Base-by-base conservation (phyloP, 768 basidiomycete genomes). In the Leccinum subtestaceum region DNA sequence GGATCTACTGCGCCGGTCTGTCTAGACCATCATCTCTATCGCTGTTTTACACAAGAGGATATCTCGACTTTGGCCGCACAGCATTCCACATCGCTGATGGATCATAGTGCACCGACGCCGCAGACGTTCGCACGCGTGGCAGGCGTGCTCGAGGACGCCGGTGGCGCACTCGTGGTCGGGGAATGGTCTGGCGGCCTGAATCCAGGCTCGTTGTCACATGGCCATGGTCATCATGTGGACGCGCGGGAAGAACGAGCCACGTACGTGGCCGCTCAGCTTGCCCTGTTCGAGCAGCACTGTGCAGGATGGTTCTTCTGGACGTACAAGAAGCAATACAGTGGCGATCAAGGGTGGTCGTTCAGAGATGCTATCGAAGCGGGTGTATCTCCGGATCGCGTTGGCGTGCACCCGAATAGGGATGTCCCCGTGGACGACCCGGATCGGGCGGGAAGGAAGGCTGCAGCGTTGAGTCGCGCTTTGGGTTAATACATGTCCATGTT, bases 291-390 rank as follows among this genome's bases (percentile, higher is more conserved):
- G 57, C 69, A 72, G 49, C 63, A 73, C 36, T 87, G 89, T 59
- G 84, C 81, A 0, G 92, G 92, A 5, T 89, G 83, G 81, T 93
- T 86, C 75, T 93, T 89, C 69, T 92, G 92, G 92, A 91, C 89
- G 38, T 88, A 84, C 67, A 91, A 86, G 77, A 91, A 92, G 71
- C 80, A 84, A 52, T 68, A 74, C 5, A 71, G 69, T 4, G 84
- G 85, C 56, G 91, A 93, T 73, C 79, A 75, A 4, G 91, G 91
- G 1, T 93, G 91, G 92, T 83, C 83, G 29, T 81, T 88, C 38
- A 76, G 79, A 58, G 86, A 91, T 70, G 86, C 88, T 0, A 80
- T 83, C 1, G 77, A 76, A 25, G 79, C 77, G 3, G 86, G 85
- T 7, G 82, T 88, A 5, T 81, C 91, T 64, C 90, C 89, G 1